Evolutionary conservation across 306 rosid species (phyloP).

Genomic region (Potentilla sterilis): DNA sequence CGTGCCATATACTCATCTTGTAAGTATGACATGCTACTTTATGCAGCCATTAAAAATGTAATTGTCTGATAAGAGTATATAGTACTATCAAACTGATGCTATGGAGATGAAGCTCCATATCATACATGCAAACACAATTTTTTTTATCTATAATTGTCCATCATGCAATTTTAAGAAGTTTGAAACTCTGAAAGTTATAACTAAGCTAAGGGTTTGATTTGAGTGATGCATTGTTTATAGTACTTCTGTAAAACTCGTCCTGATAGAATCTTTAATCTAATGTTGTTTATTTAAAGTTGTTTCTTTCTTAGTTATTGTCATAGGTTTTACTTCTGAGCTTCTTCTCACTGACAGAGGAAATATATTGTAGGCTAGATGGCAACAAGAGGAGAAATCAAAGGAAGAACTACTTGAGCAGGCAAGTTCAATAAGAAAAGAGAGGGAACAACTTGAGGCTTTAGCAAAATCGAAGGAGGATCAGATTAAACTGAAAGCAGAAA

Average conservation of each 20-base stretch:
- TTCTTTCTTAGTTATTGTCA: slow-evolving; percentile 29
- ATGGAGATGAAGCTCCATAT: not conserved
- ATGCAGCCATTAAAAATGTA: not conserved
- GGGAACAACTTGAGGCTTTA: slow-evolving; percentile 70
- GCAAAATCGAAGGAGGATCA: slow-evolving; percentile 62
- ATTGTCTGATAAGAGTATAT: not conserved
- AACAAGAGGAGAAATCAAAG: slow-evolving; percentile 58
- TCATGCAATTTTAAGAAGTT: not conserved
- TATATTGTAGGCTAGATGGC: slow-evolving; percentile 72
- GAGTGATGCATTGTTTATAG: not conserved
- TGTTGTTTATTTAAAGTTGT: slow-evolving; percentile 23
- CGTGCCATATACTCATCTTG: not conserved
- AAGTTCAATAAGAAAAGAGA: slow-evolving; percentile 61
- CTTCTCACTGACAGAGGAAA: too few relatives aligned
- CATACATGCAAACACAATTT: slow-evolving; percentile 1
- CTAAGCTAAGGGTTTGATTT: not conserved
- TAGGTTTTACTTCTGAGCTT: slow-evolving; percentile 37
- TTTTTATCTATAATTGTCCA: not conserved
- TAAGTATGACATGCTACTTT: slow-evolving; percentile 1
- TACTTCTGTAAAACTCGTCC: not conserved
- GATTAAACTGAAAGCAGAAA: slow-evolving; percentile 67
- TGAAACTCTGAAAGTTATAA: not conserved
- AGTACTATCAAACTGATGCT: not conserved
- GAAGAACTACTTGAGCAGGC: slow-evolving; percentile 54
- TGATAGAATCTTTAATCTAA: not conserved